These are phyloP conservation scores for Termitomyces sp. DNA, from an alignment of 768 basidiomycete species.

Conservation along the genomic window DNA sequence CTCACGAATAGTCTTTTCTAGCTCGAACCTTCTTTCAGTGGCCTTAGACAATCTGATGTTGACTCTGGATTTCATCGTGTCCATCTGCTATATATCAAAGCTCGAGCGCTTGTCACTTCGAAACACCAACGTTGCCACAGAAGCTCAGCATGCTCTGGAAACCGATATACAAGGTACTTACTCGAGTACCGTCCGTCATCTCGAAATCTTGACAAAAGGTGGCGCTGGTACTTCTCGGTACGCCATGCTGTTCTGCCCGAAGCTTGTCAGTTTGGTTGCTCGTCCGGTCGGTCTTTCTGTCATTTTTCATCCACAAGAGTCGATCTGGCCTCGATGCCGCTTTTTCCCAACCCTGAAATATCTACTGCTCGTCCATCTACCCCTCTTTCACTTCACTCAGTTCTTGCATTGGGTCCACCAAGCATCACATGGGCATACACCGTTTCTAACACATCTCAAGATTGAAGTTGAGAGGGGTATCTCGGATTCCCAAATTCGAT, in stretches of 20 bases:
- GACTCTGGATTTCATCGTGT: neutral
- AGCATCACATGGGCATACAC: neutral
- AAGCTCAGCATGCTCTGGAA: neutral
- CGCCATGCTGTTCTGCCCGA: slow-evolving; percentile 2
- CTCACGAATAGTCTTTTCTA: neutral
- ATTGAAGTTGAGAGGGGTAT: neutral
- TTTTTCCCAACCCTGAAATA: slow-evolving; percentile 1
- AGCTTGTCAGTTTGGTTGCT: neutral
- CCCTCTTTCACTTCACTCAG: neutral
- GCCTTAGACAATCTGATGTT: neutral
- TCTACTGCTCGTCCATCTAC: neutral
- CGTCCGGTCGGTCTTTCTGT: neutral
- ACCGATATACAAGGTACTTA: neutral
- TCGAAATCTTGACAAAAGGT: neutral
- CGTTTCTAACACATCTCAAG: neutral
- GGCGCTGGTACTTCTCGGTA: neutral
- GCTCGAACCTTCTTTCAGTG: slow-evolving; percentile 1
- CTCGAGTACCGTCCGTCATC: neutral
- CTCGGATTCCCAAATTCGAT: neutral
- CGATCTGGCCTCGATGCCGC: neutral
- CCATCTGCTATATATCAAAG: neutral
- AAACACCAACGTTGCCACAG: neutral
- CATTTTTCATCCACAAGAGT: neutral
- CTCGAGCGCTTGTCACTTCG: neutral
- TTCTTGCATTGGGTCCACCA: neutral